phyloP scores from a whole-genome alignment of 1,284 basidiomycete species.

The Ustilago cynodontis region DNA sequence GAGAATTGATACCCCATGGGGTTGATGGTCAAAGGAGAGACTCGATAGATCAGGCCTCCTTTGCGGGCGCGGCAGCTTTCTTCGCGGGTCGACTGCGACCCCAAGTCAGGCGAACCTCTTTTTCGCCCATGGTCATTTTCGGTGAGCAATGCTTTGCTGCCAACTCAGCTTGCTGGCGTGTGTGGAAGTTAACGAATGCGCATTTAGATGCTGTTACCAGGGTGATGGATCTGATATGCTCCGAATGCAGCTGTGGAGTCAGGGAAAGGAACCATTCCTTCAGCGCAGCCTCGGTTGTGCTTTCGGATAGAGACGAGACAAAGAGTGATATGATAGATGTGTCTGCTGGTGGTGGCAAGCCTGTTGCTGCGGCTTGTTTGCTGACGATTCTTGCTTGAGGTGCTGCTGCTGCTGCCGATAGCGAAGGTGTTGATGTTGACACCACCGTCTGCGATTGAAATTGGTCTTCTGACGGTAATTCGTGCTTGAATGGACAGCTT shows the following conservation, averaged over 20 bases:
- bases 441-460: constrained; percentile 41
- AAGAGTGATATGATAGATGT: constrained; percentile 87
- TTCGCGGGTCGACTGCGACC: constrained; percentile 71
- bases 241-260: constrained; percentile 68
- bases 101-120: constrained; percentile 85
- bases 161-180: constrained; percentile 82
- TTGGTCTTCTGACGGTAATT: constrained; percentile 75
- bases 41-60: neutral
- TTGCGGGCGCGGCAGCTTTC: constrained; percentile 7
- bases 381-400: constrained; percentile 81
- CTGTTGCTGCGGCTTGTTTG: constrained; percentile 80
- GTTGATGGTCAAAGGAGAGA: neutral
- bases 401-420: constrained; percentile 79
- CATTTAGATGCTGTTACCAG: constrained; percentile 73
- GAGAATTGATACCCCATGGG: neutral
- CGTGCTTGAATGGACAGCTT: constrained; percentile 95
- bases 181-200: constrained; percentile 94
- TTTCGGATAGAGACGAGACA: constrained; percentile 83
- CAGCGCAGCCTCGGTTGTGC: constrained; percentile 81
- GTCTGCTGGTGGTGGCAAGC: constrained; percentile 90
- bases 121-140: constrained; percentile 85
- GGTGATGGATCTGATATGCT: constrained; percentile 75
- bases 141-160: constrained; percentile 88
- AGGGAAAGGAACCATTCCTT: constrained; percentile 77
- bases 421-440: constrained; percentile 74